Base-by-base conservation (phyloP, 257 asterid species). In the Solanum bulbocastanum region DNA sequence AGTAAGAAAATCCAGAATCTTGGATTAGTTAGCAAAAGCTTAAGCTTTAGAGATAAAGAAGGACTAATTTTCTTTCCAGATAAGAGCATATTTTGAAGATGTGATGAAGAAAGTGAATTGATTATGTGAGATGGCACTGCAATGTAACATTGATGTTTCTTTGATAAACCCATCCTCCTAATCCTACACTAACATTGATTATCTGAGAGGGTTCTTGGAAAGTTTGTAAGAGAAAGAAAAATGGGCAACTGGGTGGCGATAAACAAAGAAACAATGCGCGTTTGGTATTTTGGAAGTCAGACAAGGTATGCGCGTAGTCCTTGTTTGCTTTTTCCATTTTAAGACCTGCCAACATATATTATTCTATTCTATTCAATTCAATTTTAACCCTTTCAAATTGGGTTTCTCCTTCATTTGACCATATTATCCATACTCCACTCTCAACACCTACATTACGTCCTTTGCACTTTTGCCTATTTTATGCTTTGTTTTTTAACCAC, bases 111-210 rank as follows among this genome's bases (percentile, higher is more conserved):
- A 78, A 94, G 91, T 23, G 98, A 92, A 92, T 83, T 90, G 81
- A 95, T 93, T 52, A 95, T 93, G 40, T 93, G 98, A 37, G 99
- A 96, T 74, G 98, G 97, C 10, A 96, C 98, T 23, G 99, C 92
- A 60, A 96, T 95, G 93, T 90, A 95, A 65, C 95, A 91, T 85
- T 93, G 98, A 12, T 95, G 96, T 89, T 93, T 91, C 89, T 92
- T 94, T 65, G 83, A 76, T 76, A 39, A 49, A 76, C 3, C 60
- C 83, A 76, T 76, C 60, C 56, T 40, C 35, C 18, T 37, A 75
- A 36, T 36, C 30, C 6, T 5, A n/a, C 18, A 62, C 30, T 20
- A 9, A n/a, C 33, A 23, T 49, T 49, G 23, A 44, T 44, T 44
- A 44, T 44, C 52, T 44, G 52, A 44, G 56, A 46, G 58, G 20